Conservation (phyloP, 2,329 filamentous ascomycete genomes). For the Ceratocystis diversiconidia region DNA sequence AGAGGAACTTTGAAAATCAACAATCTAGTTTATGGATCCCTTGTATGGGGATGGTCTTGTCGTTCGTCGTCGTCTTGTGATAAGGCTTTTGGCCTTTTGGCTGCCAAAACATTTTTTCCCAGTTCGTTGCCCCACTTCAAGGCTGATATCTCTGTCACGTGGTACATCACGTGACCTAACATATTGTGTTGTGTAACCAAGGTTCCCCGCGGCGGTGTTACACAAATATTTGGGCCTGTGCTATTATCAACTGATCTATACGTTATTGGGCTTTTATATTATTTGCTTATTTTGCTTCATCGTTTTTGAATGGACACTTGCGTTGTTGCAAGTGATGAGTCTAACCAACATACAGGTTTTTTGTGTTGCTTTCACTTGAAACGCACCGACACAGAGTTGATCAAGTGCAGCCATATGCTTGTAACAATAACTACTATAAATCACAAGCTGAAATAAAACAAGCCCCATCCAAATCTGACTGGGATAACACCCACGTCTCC, state of each 20-base stretch:
- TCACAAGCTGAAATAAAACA: neutral
- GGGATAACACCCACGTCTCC: neutral
- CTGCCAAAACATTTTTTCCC: slow-evolving; percentile 6
- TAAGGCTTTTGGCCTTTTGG: neutral
- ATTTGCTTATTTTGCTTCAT: neutral
- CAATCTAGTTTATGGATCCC: too few species aligned
- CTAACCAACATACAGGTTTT: neutral
- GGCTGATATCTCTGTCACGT: neutral
- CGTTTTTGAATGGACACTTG: neutral
- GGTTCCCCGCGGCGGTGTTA: neutral
- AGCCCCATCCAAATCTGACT: neutral
- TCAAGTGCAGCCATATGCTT: neutral
- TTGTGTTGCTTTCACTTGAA: neutral
- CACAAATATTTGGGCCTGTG: neutral
- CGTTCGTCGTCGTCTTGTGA: neutral
- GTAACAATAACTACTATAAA: neutral
- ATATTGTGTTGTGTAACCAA: too few species aligned
- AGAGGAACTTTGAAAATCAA: slow-evolving; percentile 9
- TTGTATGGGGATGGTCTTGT: neutral
- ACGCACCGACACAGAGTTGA: neutral
- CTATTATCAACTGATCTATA: neutral
- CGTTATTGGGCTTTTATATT: neutral
- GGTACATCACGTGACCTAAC: neutral
- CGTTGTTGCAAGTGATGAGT: neutral
- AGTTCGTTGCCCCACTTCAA: neutral